Percentiles rank a stretch among this genome's conserved stretches.
Conservation (phyloP, 805 yeast genomes). For the Ogataea paraovalis region DNA sequence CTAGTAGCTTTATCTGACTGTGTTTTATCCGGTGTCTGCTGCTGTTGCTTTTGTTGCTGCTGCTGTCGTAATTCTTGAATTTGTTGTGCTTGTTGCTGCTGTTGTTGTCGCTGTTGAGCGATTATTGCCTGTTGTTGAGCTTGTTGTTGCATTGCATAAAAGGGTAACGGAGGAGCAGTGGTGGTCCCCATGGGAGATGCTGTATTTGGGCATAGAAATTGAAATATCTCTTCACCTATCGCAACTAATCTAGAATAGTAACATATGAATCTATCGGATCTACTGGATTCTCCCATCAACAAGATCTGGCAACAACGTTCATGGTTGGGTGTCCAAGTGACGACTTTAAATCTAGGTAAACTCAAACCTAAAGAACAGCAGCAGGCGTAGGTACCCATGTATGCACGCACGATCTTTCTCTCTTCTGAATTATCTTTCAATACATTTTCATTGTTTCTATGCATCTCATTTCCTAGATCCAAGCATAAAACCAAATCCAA, state of each 20-base stretch:
- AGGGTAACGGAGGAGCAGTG: background rate
- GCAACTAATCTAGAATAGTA: conserved; percentile 42
- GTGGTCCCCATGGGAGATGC: conserved; percentile 12
- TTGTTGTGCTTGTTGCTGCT: background rate
- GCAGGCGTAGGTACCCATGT: conserved; percentile 45
- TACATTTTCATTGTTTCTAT: conserved; percentile 24
- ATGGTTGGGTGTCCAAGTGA: conserved; percentile 44
- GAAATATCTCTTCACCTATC: conserved; percentile 47
- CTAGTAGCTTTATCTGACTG: background rate
- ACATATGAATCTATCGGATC: conserved; percentile 40
- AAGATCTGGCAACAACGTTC: conserved; percentile 34
- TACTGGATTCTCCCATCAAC: conserved; percentile 34
- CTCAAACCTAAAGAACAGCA: conserved; percentile 50
- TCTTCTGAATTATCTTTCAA: conserved; percentile 30
- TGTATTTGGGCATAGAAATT: conserved; percentile 34
- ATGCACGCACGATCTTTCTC: conserved; percentile 37
- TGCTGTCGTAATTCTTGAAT: background rate
- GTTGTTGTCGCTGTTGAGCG: background rate
- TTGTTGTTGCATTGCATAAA: background rate
- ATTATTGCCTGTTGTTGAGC: background rate
- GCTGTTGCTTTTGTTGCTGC: background rate
- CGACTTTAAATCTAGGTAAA: conserved; percentile 47
- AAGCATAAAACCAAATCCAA: conserved; percentile 43
- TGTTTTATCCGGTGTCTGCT: background rate
- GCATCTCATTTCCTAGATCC: conserved; percentile 40